Evolutionary conservation across 495 filamentous ascomycete species (phyloP).

Genomic region (Aspergillus funiculosus): DNA sequence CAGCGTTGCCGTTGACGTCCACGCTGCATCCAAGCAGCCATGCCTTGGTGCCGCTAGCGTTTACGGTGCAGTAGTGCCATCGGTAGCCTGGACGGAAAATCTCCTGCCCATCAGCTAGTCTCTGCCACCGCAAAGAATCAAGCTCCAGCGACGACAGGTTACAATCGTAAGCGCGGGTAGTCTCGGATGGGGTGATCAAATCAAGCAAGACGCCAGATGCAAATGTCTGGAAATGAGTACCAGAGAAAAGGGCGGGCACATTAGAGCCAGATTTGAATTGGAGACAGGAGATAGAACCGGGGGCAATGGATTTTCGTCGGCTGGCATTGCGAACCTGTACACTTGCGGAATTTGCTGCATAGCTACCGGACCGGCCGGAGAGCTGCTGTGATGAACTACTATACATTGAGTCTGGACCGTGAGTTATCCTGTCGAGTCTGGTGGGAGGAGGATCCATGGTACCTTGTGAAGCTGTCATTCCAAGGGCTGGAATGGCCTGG

Average conservation of each 20-base stretch:
- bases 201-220: slow-evolving; percentile 89
- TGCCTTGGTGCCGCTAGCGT: slow-evolving; percentile 87
- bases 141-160: slow-evolving; percentile 84
- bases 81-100: slow-evolving; percentile 81
- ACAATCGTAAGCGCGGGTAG: slow-evolving; percentile 76
- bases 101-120: slow-evolving; percentile 85
- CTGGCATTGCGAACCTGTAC: slow-evolving; percentile 74
- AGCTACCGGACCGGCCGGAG: slow-evolving; percentile 58
- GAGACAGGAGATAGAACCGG: slow-evolving; percentile 82
- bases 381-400: slow-evolving; percentile 39
- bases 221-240: slow-evolving; percentile 91
- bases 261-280: slow-evolving; percentile 84
- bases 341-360: slow-evolving; percentile 83
- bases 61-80: slow-evolving; percentile 96
- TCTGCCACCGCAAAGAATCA: slow-evolving; percentile 82
- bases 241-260: slow-evolving; percentile 79
- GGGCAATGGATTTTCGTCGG: slow-evolving; percentile 64
- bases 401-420: slow-evolving; percentile 39
- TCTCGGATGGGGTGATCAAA: slow-evolving; percentile 86
- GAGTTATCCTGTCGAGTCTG: slow-evolving; percentile 31
- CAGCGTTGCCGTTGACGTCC: slow-evolving; percentile 51
- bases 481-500: slow-evolving; percentile 79
- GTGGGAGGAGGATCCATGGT: slow-evolving; percentile 44
- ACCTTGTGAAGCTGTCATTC: slow-evolving; percentile 65
- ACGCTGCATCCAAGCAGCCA: slow-evolving; percentile 92